Evolutionary conservation across 106 monocot genomes (phyloP).

Genomic region (Dioscorea zingiberensis): DNA sequence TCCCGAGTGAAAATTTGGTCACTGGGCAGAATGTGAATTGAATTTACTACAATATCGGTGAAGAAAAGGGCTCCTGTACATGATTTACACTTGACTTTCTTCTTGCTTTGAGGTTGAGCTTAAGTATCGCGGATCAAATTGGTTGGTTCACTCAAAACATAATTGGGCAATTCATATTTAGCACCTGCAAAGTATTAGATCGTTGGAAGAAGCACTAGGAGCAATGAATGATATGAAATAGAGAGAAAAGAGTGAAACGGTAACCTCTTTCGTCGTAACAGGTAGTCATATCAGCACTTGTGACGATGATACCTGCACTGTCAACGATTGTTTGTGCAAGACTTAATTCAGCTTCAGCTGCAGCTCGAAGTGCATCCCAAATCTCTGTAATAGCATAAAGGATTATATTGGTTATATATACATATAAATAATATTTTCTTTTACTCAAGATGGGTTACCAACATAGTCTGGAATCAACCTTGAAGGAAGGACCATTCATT

Average conservation of each 20-base stretch:
- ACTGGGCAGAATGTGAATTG: no score
- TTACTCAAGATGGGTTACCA: no score
- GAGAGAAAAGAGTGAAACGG: not conserved
- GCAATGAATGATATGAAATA: no score
- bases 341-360: conserved; percentile 40
- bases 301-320: conserved; percentile 52
- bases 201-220: not conserved
- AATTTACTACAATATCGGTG: no score
- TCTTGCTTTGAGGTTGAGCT: not conserved
- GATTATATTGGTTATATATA: no score
- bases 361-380: conserved; percentile 76
- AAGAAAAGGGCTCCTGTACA: not conserved
- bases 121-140: conserved; percentile 49
- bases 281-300: conserved; percentile 52
- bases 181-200: conserved; percentile 34
- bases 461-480: no score
- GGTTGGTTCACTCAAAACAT: conserved; percentile 54
- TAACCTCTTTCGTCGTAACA: conserved; percentile 66
- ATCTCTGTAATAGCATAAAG: conserved; percentile 35
- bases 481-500: no score
- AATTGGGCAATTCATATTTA: conserved; percentile 67
- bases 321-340: conserved; percentile 61
- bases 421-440: no score
- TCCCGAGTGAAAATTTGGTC: no score
- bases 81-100: conserved; percentile 10